Evolutionary conservation across 1,284 basidiomycete genomes (phyloP).

Genomic region (Ganoderma lucidum): DNA sequence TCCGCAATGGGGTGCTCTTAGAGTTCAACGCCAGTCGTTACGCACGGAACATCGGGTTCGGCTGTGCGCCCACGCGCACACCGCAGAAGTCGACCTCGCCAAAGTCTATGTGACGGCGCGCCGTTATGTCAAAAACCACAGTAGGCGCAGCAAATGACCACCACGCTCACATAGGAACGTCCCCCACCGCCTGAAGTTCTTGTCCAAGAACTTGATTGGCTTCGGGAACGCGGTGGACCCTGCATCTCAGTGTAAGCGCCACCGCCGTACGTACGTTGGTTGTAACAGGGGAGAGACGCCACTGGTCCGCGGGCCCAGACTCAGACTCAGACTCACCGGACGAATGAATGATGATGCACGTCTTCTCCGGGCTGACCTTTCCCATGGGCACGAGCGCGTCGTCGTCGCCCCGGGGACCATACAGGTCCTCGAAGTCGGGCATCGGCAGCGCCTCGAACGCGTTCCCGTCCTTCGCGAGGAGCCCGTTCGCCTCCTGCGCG

Average conservation of each 20-base stretch:
- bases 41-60: conserved; percentile 38
- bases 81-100: conserved; percentile 37
- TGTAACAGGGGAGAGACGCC: neutral
- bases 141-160: neutral
- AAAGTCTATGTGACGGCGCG: neutral
- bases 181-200: conserved; percentile 25
- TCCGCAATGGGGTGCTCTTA: neutral
- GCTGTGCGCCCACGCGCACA: conserved; percentile 31
- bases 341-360: conserved; percentile 42
- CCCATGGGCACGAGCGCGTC: conserved; percentile 29
- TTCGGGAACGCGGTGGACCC: conserved; percentile 44
- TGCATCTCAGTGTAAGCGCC: conserved; percentile 11
- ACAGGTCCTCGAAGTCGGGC: conserved; percentile 24
- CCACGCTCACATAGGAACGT: conserved; percentile 21
- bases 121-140: neutral
- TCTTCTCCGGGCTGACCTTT: conserved; percentile 28
- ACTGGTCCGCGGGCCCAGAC: conserved; percentile 8
- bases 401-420: conserved; percentile 19
- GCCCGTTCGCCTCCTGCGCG: conserved; percentile 27
- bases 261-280: too few species aligned
- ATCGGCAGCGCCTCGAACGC: conserved; percentile 29
- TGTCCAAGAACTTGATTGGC: conserved; percentile 32
- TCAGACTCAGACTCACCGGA: conserved; percentile 39
- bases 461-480: conserved; percentile 25
- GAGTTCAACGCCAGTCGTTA: neutral